These are phyloP conservation scores for Diplodia corticola DNA, from an alignment of 2,329 filamentous ascomycete genomes.

Conservation along the genomic window DNA sequence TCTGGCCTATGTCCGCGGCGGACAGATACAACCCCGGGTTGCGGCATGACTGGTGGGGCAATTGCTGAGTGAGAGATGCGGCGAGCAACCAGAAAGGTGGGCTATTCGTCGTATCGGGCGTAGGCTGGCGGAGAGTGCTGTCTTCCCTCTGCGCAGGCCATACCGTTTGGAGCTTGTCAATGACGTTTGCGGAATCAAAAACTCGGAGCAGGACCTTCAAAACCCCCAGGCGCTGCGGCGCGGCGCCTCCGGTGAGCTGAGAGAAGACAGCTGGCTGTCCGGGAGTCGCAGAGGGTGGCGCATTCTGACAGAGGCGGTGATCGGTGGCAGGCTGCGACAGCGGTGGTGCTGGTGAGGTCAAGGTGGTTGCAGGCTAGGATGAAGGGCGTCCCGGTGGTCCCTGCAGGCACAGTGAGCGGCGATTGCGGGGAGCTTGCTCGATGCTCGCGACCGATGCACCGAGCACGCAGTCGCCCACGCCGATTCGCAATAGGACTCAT, in stretches of 20 bases:
- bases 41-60: conserved; percentile 15
- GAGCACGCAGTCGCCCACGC: background rate
- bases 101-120: conserved; percentile 17
- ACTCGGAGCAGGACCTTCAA: background rate
- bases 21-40: conserved; percentile 4
- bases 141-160: background rate
- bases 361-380: background rate
- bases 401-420: background rate
- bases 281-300: background rate
- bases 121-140: conserved; percentile 2
- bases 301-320: background rate
- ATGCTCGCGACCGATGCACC: conserved; percentile 17
- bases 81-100: conserved; percentile 1
- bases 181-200: conserved; percentile 16
- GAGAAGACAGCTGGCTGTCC: background rate
- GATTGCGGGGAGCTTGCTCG: conserved; percentile 11
- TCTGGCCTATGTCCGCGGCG: background rate
- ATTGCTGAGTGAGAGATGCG: background rate
- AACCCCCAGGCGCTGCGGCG: background rate
- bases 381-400: background rate
- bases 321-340: background rate
- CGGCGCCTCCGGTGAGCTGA: background rate
- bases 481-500: background rate
- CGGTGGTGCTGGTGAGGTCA: background rate
- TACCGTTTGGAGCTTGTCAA: conserved; percentile 17